These are phyloP conservation scores for Blastomyces percursus DNA, from an alignment of 2,329 filamentous ascomycete species.

Conservation along the genomic window DNA sequence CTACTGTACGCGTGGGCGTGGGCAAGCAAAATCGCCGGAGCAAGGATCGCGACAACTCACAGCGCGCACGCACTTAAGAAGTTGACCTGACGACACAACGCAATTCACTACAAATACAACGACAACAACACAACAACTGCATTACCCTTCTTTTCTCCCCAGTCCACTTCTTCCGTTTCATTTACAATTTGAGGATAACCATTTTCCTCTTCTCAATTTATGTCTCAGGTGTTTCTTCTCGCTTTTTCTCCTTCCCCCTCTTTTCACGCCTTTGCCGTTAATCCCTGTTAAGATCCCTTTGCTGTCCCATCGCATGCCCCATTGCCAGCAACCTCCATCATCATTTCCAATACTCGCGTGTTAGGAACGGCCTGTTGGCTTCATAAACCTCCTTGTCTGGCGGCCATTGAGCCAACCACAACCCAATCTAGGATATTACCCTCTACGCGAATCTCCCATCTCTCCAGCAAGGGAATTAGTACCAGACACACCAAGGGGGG, in stretches of 20 bases:
- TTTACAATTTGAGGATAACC: neutral
- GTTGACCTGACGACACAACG: neutral
- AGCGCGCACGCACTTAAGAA: too few relatives aligned
- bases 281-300: neutral
- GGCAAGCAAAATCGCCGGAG: too few relatives aligned
- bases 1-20: too few relatives aligned
- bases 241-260: neutral
- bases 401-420: neutral
- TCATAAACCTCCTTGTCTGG: too few relatives aligned
- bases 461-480: neutral
- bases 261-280: neutral
- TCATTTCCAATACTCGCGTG: neutral
- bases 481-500: neutral
- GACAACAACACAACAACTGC: neutral
- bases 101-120: neutral
- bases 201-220: neutral
- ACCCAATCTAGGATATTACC: neutral
- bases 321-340: neutral
- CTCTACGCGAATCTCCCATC: neutral
- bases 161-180: neutral
- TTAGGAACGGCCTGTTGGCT: neutral
- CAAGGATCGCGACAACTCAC: neutral
- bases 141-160: neutral
- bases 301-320: neutral
- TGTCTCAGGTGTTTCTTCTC: neutral